Evolutionary conservation across 768 basidiomycete genomes (phyloP), one percentile per base, ranked within the genome.

Genomic region (Lepiota venenata): DNA sequence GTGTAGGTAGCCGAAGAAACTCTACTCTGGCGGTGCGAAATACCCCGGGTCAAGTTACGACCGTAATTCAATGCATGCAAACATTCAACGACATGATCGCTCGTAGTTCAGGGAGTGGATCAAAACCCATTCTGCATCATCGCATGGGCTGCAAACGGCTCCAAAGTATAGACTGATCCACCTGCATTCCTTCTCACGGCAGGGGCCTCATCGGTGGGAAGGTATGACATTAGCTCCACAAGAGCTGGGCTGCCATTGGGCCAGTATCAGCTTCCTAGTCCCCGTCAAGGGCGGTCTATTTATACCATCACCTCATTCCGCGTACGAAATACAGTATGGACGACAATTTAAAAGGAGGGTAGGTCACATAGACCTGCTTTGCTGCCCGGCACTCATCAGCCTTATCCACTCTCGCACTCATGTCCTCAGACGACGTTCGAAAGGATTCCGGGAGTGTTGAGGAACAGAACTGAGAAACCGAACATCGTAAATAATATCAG

Each of bases 401-500:
- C 27, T 36, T 16, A 16, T 27, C 16, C 36, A 5, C 36, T 11
- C 39, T 11, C 16, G 40, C 16, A 45, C 2, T 10, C 20, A 52
- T 52, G 51, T 45, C 51, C 11, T 21, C 35, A 32, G 51, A 52
- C 22, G 51, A 52, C 22, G 21, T 52, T 39, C 51, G 36, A 20
- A 44, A 52, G 42, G 43, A 36, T 22, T 45, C 39, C 22, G 37
- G n/a, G 8, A 54, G 52, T 27, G 11, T 50, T 8, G 47, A 56
- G n/a, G 22, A 42, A 4, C 51, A 52, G 48, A n/a, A 20, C 8
- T 14, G 47, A 43, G 32, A 44, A 49, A 10, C 42, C 46, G 8
- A 44, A 56, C 50, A 29, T 60, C 16, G 48, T 43, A 15, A 61
- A 63, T 42, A 62, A 63, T 52, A 50, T 43, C 20, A 61, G 57